A percentile compares a stretch with the other conserved stretches of the same genome.
These are phyloP conservation scores for Alternaria brassicae DNA, from an alignment of 2,329 filamentous ascomycete genomes.

Conservation along the genomic window DNA sequence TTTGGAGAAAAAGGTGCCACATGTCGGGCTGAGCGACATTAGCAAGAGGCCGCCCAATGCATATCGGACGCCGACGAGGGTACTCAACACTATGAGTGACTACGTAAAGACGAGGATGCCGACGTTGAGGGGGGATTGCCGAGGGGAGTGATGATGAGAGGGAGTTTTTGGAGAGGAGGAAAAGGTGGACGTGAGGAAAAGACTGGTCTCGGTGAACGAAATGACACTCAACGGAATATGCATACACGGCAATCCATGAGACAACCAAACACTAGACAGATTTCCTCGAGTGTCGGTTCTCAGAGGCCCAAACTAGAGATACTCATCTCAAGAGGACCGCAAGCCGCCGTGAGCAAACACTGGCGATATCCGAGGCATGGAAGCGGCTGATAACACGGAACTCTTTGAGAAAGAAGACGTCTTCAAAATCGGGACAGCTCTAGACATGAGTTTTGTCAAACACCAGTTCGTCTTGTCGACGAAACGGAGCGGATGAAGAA, in stretches of 20 bases:
- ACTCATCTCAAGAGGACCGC: too few relatives aligned
- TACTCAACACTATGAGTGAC: slow-evolving; percentile 35
- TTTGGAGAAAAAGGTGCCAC: slow-evolving; percentile 50
- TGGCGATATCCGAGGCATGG: too few relatives aligned
- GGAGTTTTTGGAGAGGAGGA: slow-evolving; percentile 1
- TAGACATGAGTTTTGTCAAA: too few relatives aligned
- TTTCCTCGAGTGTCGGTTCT: too few relatives aligned
- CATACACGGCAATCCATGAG: too few relatives aligned
- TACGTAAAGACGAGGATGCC: slow-evolving; percentile 38
- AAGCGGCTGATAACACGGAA: too few relatives aligned
- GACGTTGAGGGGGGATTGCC: slow-evolving; percentile 41
- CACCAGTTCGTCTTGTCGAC: neutral
- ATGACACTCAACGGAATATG: too few relatives aligned
- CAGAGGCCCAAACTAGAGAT: too few relatives aligned
- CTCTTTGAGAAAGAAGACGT: too few relatives aligned
- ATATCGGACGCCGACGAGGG: slow-evolving; percentile 42
- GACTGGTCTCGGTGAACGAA: too few relatives aligned
- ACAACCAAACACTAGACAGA: neutral
- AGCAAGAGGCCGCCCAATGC: slow-evolving; percentile 43
- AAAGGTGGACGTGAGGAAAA: neutral
- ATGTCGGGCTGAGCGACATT: slow-evolving; percentile 52
- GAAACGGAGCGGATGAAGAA: neutral
- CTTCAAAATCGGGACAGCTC: too few relatives aligned
- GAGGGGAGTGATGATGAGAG: slow-evolving; percentile 27
- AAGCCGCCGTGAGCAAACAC: too few relatives aligned